phyloP scores from a whole-genome alignment of 306 rosid genomes.

The Lablab purpureus region DNA sequence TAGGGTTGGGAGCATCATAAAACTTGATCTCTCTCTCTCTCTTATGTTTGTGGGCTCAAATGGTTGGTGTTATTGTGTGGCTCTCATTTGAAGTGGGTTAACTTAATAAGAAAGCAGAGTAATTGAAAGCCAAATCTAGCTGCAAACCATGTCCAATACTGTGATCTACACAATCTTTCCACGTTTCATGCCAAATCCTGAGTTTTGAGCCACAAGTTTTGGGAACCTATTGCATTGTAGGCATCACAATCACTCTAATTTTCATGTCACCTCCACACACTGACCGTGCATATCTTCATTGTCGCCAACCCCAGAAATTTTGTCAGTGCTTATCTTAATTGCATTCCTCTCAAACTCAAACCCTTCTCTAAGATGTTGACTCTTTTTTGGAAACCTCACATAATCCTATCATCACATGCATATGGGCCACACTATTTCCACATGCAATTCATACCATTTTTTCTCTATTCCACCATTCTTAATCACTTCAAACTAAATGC shows the following conservation, averaged over 20 bases:
- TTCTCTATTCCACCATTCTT: not conserved
- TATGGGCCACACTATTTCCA: not conserved
- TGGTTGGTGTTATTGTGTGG: slow-evolving; percentile 13
- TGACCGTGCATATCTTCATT: slow-evolving; percentile 24
- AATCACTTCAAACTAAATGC: no score
- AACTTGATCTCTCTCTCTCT: not conserved
- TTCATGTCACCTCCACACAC: slow-evolving; percentile 40
- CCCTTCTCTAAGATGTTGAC: not conserved
- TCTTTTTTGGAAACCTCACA: not conserved
- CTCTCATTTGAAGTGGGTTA: slow-evolving; percentile 16
- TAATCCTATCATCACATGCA: not conserved
- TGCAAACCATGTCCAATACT: slow-evolving; percentile 27
- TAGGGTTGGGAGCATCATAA: slow-evolving; percentile 34
- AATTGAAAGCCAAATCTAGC: not conserved
- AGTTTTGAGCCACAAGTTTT: slow-evolving; percentile 47
- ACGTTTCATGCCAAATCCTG: slow-evolving; percentile 29
- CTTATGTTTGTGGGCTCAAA: slow-evolving; percentile 3
- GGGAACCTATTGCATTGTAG: not conserved
- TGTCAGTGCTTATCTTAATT: slow-evolving; percentile 39
- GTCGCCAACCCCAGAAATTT: slow-evolving; percentile 30
- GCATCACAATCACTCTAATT: slow-evolving; percentile 42
- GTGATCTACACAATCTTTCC: slow-evolving; percentile 35
- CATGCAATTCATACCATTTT: not conserved
- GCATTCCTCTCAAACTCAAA: not conserved
- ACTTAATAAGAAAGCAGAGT: not conserved